phyloP scores from a whole-genome alignment of 2,329 filamentous ascomycete species.

The Aspergillus awamori region DNA sequence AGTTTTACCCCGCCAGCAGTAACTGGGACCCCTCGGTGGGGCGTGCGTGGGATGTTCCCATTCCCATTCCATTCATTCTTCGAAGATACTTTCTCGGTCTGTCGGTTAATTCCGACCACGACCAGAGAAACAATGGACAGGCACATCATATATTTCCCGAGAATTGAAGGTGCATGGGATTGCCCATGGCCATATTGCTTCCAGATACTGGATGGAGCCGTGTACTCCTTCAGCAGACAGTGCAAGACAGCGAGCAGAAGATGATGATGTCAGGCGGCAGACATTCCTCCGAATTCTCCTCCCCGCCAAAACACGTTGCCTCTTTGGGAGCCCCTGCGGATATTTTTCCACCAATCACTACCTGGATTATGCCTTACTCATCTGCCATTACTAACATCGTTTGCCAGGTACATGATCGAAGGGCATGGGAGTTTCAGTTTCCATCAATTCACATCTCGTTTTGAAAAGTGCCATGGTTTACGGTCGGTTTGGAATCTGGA shows the following conservation, averaged over 20 bases:
- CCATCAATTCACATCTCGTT: too few species aligned
- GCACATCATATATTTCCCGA: too few species aligned
- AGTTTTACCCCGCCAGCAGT: slow-evolving; percentile 8
- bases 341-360: background rate
- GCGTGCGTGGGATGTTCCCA: background rate
- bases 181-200: too few species aligned
- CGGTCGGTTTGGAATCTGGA: background rate
- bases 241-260: too few species aligned
- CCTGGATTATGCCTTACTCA: background rate
- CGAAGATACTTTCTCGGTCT: background rate
- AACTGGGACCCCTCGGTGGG: slow-evolving; percentile 13
- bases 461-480: too few species aligned
- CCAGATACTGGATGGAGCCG: too few species aligned
- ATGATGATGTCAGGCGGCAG: slow-evolving; percentile 11
- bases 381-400: background rate
- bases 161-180: too few species aligned
- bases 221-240: too few species aligned
- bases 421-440: background rate
- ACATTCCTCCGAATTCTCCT: slow-evolving; percentile 7
- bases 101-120: background rate
- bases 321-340: background rate
- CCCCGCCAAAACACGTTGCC: background rate
- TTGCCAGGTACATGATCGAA: background rate
- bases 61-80: background rate
- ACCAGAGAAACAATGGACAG: too few species aligned